Conservation (phyloP, 1,139 yeast genomes). For the Suhomyces guaymorum region DNA sequence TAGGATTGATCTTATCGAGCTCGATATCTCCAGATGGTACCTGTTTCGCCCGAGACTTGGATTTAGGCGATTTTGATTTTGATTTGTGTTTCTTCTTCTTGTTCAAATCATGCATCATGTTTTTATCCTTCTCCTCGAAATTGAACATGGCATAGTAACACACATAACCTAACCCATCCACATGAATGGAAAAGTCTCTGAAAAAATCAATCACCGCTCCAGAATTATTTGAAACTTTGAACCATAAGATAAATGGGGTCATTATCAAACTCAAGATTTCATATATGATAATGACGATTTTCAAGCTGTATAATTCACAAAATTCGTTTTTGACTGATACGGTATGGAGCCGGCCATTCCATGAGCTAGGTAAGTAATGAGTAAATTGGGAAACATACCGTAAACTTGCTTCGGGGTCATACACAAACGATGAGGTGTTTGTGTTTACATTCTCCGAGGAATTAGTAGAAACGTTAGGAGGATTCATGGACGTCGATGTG, state of each 20-base stretch:
- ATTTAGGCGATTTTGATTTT: constrained; percentile 3
- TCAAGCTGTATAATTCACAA: constrained; percentile 72
- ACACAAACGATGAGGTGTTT: constrained; percentile 44
- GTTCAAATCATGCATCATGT: constrained; percentile 43
- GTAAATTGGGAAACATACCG: constrained; percentile 80
- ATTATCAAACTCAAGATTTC: constrained; percentile 80
- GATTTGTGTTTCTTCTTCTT: constrained; percentile 25
- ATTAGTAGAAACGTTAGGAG: constrained; percentile 15
- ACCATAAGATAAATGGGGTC: constrained; percentile 88
- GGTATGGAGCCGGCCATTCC: constrained; percentile 86
- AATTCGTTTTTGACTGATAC: constrained; percentile 82
- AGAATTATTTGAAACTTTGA: constrained; percentile 69
- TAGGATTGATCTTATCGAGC: constrained; percentile 14
- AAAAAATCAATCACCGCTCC: constrained; percentile 85
- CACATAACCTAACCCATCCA: constrained; percentile 93
- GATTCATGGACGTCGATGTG: constrained; percentile 37
- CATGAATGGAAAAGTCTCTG: constrained; percentile 83
- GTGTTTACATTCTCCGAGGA: constrained; percentile 24
- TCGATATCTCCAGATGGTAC: constrained; percentile 16
- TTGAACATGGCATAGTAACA: constrained; percentile 94
- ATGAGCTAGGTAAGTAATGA: constrained; percentile 81
- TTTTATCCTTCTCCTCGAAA: constrained; percentile 60
- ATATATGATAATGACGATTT: constrained; percentile 67
- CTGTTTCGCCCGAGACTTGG: constrained; percentile 10
- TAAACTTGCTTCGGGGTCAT: constrained; percentile 88